Evolutionary conservation across 305 asterid genomes (phyloP).

Genomic region (Fraxinus angustifolia): DNA sequence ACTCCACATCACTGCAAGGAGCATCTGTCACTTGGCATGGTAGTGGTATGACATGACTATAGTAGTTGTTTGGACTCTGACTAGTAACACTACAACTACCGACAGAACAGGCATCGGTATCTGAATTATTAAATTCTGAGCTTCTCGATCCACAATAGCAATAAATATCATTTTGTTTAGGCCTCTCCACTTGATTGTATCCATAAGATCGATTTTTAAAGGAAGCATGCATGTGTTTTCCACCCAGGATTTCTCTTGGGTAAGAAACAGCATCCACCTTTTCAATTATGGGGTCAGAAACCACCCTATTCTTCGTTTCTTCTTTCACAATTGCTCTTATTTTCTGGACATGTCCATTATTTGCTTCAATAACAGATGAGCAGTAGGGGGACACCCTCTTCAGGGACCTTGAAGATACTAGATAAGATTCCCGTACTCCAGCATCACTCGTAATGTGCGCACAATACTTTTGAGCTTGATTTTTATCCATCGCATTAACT

Average conservation of each 20-base stretch:
- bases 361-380: conserved; percentile 43
- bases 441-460: conserved; percentile 15
- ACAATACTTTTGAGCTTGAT: conserved; percentile 25
- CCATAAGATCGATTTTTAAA: no score
- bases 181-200: no score
- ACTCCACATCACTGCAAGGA: conserved; percentile 63
- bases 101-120: conserved; percentile 43
- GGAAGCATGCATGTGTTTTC: no score
- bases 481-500: conserved; percentile 30
- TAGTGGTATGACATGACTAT: conserved; percentile 19
- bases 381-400: conserved; percentile 49
- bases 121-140: conserved; percentile 27
- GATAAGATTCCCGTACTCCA: conserved; percentile 33
- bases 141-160: no score
- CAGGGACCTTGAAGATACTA: conserved; percentile 39
- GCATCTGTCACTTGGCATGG: conserved; percentile 38
- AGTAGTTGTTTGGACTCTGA: conserved; percentile 18
- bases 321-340: conserved; percentile 29
- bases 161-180: no score
- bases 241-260: no score
- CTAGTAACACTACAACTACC: conserved; percentile 50
- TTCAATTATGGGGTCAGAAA: not conserved
- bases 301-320: conserved; percentile 31
- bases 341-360: conserved; percentile 22
- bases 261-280: no score